These are phyloP conservation scores for Aspergillus pseudoviridinutans DNA, from an alignment of 2,329 filamentous ascomycete species.

Conservation along the genomic window DNA sequence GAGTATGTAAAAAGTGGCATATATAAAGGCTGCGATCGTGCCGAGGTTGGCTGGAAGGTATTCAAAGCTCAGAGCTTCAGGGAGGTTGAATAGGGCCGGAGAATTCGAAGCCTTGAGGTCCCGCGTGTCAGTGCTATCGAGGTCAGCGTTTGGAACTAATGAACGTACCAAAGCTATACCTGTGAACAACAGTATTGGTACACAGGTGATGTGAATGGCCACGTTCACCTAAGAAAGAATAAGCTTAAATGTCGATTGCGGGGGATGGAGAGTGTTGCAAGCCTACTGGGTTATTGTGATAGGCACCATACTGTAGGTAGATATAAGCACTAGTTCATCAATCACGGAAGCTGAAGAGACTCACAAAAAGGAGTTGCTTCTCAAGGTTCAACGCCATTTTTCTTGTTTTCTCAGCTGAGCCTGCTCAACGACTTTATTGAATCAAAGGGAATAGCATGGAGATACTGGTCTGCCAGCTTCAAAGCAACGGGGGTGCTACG, in stretches of 20 bases:
- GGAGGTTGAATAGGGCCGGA: constrained; percentile 49
- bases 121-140: constrained; percentile 2
- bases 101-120: constrained; percentile 55
- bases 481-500: constrained; percentile 1
- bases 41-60: constrained; percentile 59
- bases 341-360: constrained; percentile 25
- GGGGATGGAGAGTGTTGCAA: constrained; percentile 13
- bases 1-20: constrained; percentile 78
- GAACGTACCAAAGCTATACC: constrained; percentile 55
- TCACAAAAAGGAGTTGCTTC: constrained; percentile 63
- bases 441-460: background rate
- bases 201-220: constrained; percentile 60
- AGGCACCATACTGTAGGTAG: constrained; percentile 57
- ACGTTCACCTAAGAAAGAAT: constrained; percentile 54
- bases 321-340: constrained; percentile 19
- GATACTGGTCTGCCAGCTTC: background rate
- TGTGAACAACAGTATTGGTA: constrained; percentile 59
- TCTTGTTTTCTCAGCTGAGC: background rate
- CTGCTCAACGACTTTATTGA: background rate
- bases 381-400: constrained; percentile 56
- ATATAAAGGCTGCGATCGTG: constrained; percentile 57
- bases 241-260: constrained; percentile 16
- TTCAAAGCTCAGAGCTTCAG: constrained; percentile 51
- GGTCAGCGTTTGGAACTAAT: background rate
- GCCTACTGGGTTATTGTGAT: constrained; percentile 60